Evolutionary conservation across 768 basidiomycete species (phyloP), one percentile per base, ranked within the genome.

Genomic region (Rhodotorula toruloides): DNA sequence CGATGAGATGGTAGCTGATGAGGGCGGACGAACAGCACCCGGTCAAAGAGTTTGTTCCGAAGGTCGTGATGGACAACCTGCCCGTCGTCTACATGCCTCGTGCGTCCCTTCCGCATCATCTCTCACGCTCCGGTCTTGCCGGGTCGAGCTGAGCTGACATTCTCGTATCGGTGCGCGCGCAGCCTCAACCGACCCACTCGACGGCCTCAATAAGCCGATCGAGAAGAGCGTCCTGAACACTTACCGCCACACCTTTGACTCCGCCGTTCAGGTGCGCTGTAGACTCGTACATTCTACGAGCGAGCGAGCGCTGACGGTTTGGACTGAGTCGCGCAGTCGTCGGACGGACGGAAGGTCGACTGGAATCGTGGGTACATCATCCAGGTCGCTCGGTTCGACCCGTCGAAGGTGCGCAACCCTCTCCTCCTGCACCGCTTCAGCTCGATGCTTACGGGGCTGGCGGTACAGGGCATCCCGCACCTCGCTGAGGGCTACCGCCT

Each of bases 361-460:
- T 80, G 78, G 78, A 58, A 70, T 4, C 86, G 91, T 56, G 87
- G 91, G 16, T 96, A 96, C 78, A 78, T 96, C 71, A 82, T 91
- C 37, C 93, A 97, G 77, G 80, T 97, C 65, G 92, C 92, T n/a
- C 87, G 91, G 36, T 97, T 96, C 78, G 92, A 96, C 77, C 92
- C 91, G 58, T 82, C 87, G 29, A 83, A 84, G 83, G 53, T 54
- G 25, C 34, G 36, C 9, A n/a, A n/a, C 16, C 32, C 21, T 90
- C 91, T 78, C 87, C 87, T 70, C 87, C 87, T 63, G 83, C 12
- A 3, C n/a, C n/a, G n/a, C n/a, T n/a, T 27, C 7, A 60, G 10
- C 36, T 31, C 16, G 32, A 25, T 8, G 13, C 10, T 11, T 10
- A 40, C 19, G 40, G 19, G 12, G 40, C 40, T 40, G 19, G 19